Evolutionary conservation across 2,329 filamentous ascomycete species (phyloP), one percentile per base, ranked within the genome.

Genomic region (Calonectria hawksworthii): DNA sequence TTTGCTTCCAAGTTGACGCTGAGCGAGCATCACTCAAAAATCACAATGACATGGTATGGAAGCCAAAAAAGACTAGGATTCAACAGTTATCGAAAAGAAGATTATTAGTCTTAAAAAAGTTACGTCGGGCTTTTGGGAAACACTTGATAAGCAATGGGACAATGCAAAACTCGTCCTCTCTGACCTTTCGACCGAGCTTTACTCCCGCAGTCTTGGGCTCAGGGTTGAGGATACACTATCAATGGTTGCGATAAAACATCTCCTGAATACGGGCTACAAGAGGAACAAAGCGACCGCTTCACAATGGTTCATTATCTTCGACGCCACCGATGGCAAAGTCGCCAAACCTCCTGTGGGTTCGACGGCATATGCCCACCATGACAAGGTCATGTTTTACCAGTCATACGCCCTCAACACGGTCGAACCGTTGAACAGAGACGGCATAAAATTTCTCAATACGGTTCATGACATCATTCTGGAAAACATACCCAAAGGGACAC

Each of bases 301-400:
- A 6, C 38, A 68, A 14, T 68, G 65, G 65, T 68, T 54, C 34
- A 18, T 50, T 34, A 67, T 65, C 38, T 67, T 92, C 75, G 88
- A 91, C 75, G 85, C 89, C 5, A 84, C 85, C 10, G 90, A 89
- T 26, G 91, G 90, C 10, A 90, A 89, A 7, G 85, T 89, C 18
- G 87, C 86, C 75, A 89, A 92, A 63, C 82, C 89, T 1, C 82
- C 89, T 0, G 81, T 82, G 71, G 85, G 90, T 75, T 87, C 87
- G 10, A 92, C 90, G 0, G 87, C 90, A 3, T 92, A 89, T 77
- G 86, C 87, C 1, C 90, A 92, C 75, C 86, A 90, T 18, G 88
- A 92, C 82, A 89, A 89, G 72, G 78, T 92, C 52, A 88, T 91
- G 83, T 91, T 89, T 81, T 86, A 89, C 78, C 89, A 92, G 78